Evolutionary conservation across 768 basidiomycete genomes (phyloP).

Genomic region (Fomitopsis pulvina): DNA sequence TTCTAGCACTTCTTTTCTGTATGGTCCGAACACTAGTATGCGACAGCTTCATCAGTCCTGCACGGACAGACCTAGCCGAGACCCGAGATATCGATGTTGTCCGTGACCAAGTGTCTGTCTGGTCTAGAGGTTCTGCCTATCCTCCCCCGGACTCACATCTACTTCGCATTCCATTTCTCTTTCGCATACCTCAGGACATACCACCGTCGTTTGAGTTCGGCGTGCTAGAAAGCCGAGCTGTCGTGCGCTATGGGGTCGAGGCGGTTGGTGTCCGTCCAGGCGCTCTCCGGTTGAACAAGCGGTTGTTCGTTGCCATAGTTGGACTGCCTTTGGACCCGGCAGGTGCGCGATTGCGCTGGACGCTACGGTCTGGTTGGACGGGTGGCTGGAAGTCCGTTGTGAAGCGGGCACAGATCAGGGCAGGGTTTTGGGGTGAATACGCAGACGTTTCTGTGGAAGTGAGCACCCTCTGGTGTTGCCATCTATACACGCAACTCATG

Average conservation of each 20-base stretch:
- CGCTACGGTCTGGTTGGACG: neutral
- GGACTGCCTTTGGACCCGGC: constrained; percentile 1
- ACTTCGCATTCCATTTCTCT: constrained; percentile 9
- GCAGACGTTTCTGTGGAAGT: constrained; percentile 10
- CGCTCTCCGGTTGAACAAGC: constrained; percentile 4
- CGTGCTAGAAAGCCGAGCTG: neutral
- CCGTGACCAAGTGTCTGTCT: constrained; percentile 2
- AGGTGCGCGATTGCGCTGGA: constrained; percentile 1
- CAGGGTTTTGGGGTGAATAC: constrained; percentile 15
- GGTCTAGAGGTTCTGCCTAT: constrained; percentile 7
- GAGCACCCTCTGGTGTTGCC: neutral
- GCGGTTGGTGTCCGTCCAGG: constrained; percentile 12
- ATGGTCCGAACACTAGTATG: neutral
- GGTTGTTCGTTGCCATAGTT: neutral
- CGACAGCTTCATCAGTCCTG: constrained; percentile 2
- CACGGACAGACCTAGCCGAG: neutral
- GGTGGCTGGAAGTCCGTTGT: neutral
- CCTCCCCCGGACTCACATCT: constrained; percentile 3
- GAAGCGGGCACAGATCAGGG: constrained; percentile 7
- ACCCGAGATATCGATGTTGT: neutral
- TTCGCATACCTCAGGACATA: constrained; percentile 6
- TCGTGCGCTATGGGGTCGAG: constrained; percentile 5
- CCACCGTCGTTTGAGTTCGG: constrained; percentile 7
- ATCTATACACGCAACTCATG: neutral
- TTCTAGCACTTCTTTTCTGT: neutral